Percentiles rank a stretch among this genome's conserved stretches.
phyloP scores from a whole-genome alignment of 306 rosid species.

The Vicia sativa region DNA sequence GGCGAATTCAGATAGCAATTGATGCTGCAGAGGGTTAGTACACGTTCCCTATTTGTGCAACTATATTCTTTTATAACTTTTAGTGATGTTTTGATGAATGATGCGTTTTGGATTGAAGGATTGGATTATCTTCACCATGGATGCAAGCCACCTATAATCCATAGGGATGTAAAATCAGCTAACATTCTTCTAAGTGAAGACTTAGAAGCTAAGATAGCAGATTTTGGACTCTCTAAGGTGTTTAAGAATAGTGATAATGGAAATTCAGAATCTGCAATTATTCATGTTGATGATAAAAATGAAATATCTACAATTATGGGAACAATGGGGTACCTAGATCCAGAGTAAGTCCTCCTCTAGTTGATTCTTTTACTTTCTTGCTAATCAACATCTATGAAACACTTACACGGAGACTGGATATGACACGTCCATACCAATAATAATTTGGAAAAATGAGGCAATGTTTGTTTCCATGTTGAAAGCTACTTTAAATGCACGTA shows the following conservation, averaged over 20 bases:
- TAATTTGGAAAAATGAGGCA: too few relatives aligned
- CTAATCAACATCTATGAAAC: too few relatives aligned
- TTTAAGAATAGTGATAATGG: slow-evolving; percentile 42
- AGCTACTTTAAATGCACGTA: too few relatives aligned
- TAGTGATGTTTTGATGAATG: slow-evolving; percentile 24
- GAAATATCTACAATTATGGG: slow-evolving; percentile 52
- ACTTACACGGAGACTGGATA: too few relatives aligned
- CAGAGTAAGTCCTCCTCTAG: slow-evolving; percentile 49
- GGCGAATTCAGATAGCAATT: slow-evolving; percentile 62
- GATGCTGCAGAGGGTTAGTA: slow-evolving; percentile 70
- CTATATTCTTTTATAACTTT: slow-evolving; percentile 11
- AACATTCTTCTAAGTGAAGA: slow-evolving; percentile 68
- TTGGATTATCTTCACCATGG: slow-evolving; percentile 76
- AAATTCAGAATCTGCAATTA: slow-evolving; percentile 34
- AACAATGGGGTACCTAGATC: slow-evolving; percentile 80
- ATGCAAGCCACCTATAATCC: slow-evolving; percentile 73
- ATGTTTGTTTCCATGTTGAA: too few relatives aligned
- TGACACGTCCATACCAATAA: too few relatives aligned
- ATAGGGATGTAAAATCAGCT: slow-evolving; percentile 71
- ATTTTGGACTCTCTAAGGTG: slow-evolving; percentile 70
- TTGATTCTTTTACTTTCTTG: not conserved
- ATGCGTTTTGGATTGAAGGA: slow-evolving; percentile 47
- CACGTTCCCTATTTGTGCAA: slow-evolving; percentile 10
- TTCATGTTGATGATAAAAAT: slow-evolving; percentile 15
- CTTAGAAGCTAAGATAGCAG: slow-evolving; percentile 74